Evolutionary conservation across 139 green algal species (phyloP).

Genomic region (Eudorina sp.): DNA sequence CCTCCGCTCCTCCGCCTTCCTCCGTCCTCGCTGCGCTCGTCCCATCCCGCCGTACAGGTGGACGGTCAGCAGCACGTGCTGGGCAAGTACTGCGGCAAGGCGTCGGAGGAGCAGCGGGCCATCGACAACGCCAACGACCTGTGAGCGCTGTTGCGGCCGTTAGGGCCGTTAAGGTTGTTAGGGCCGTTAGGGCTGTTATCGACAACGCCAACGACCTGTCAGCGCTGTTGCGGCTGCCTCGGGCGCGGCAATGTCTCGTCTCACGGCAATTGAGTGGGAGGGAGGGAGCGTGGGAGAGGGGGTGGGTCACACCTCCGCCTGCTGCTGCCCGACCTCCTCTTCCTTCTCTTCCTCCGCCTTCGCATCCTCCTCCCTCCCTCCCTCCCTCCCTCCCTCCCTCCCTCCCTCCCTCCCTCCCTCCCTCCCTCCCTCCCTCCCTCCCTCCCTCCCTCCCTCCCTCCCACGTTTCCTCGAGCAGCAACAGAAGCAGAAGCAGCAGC

Average conservation of each 20-base stretch:
- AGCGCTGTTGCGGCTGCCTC: not conserved
- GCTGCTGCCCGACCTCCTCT: not conserved
- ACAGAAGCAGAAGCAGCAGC: too few relatives aligned
- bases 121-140: constrained; percentile 17
- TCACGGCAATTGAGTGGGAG: not conserved
- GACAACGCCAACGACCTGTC: constrained; percentile 23
- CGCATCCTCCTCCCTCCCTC: not conserved
- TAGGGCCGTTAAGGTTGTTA: too few relatives aligned
- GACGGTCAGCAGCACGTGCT: constrained; percentile 1
- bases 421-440: too few relatives aligned
- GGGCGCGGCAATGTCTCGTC: too few relatives aligned
- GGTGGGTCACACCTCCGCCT: not conserved
- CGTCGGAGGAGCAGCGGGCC: not conserved
- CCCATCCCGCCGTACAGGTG: not conserved
- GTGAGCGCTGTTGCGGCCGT: not conserved
- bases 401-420: too few relatives aligned
- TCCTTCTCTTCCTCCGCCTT: not conserved
- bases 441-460: too few relatives aligned
- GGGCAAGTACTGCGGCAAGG: not conserved
- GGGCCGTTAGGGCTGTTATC: too few relatives aligned
- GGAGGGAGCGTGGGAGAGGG: too few relatives aligned
- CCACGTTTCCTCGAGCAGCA: too few relatives aligned
- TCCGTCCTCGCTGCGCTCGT: not conserved
- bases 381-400: not conserved
- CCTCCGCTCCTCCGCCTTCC: too few relatives aligned